Base-by-base conservation (phyloP, 2,329 filamentous ascomycete species). In the Aspergillus unguis region DNA sequence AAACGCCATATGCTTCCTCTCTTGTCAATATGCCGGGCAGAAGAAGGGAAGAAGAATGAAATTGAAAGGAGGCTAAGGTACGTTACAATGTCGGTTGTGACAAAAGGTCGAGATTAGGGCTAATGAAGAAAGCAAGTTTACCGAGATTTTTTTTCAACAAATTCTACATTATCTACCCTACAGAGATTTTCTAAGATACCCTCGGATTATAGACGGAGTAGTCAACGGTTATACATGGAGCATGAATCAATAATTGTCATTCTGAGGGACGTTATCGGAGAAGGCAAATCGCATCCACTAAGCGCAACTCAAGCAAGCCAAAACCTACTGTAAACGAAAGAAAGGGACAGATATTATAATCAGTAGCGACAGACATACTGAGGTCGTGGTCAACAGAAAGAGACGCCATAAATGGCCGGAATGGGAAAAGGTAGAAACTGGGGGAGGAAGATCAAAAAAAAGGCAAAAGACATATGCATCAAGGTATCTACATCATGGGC, bases 401-500 rank as follows among this genome's bases (percentile, higher is more conserved):
- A 23, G 44, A 38, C 3, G 6, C 17, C 6, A 35, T 23, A 17
- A 38, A 11, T 23, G 28, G 43, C 26, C 28, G 41, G n/a, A 37
- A 36, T 36, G 33, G 25, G 35, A 17, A 31, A 32, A 11, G 26
- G 4, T 32, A 32, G 7, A 8, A 11, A 32, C 8, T 29, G 10
- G 29, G 11, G 5, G 23, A 36, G 23, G 28, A 48, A 25, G 31
- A 23, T 9, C 29, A 37, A 32, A 9, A 43, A 43, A 36, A 42
- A 33, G 41, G 40, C 17, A 42, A 32, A 26, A 42, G 27, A 31
- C 35, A 45, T 28, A 42, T 35, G 35, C 37, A 46, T 36, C 28
- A 37, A 37, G 51, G 57, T 61, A 62, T 62, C 58, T 54, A 55
- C 57, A 58, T 61, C 60, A 56, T 60, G 49, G 55, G 53, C 50